These are phyloP conservation scores for Fraxinus excelsior DNA, from an alignment of 257 asterid species.

Conservation along the genomic window DNA sequence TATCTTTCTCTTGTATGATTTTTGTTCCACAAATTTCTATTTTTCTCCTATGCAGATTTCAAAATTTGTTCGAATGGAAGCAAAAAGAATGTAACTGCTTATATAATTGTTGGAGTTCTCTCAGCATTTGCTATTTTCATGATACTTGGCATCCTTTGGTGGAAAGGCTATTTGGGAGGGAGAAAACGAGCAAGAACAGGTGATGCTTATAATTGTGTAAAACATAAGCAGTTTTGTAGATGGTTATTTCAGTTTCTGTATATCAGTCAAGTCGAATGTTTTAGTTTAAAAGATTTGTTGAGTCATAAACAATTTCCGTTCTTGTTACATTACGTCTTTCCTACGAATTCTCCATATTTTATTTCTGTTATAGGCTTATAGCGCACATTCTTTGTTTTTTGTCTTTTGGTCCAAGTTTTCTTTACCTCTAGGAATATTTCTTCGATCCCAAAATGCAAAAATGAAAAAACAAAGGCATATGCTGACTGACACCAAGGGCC, in stretches of 20 bases:
- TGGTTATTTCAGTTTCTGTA: neutral
- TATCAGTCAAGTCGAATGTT: neutral
- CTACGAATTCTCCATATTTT: neutral
- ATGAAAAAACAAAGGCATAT: neutral
- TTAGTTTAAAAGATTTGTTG: neutral
- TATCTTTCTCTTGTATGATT: neutral
- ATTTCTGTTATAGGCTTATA: neutral
- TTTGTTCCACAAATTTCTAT: neutral
- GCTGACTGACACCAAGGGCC: neutral
- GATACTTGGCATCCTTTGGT: slow-evolving; percentile 55
- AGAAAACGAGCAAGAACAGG: slow-evolving; percentile 48
- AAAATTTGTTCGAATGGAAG: slow-evolving; percentile 63
- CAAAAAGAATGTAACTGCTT: slow-evolving; percentile 51
- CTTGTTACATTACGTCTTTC: neutral
- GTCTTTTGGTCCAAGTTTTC: neutral
- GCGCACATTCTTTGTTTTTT: neutral
- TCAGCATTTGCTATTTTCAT: slow-evolving; percentile 31
- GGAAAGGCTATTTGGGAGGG: slow-evolving; percentile 54
- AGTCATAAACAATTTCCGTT: neutral
- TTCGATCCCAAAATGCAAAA: neutral
- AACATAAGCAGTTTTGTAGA: neutral
- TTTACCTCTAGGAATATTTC: neutral
- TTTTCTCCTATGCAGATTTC: slow-evolving; percentile 49
- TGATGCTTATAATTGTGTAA: slow-evolving; percentile 21
- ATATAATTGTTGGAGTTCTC: slow-evolving; percentile 52